Conservation (phyloP, 1,284 basidiomycete genomes). For the Cutaneotrichosporon sp. region DNA sequence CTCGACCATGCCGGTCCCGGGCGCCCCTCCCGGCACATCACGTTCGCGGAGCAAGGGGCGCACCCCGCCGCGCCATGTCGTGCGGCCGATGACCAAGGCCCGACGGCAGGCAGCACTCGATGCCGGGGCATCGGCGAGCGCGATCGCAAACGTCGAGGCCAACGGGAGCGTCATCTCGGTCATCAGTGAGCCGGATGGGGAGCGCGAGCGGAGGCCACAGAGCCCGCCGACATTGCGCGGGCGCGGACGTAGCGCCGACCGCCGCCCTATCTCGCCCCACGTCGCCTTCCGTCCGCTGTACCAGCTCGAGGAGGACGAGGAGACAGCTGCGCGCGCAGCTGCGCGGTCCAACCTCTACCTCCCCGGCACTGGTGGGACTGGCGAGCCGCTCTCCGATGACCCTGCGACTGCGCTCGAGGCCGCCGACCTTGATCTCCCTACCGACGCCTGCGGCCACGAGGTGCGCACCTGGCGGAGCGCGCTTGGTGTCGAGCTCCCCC, state of each 20-base stretch:
- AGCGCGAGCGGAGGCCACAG: neutral
- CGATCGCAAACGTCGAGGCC: conserved; percentile 13
- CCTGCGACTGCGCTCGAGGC: conserved; percentile 51
- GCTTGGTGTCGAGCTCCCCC: conserved; percentile 38
- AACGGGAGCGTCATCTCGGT: conserved; percentile 13
- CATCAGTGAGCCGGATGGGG: conserved; percentile 9
- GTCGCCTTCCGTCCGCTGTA: conserved; percentile 14
- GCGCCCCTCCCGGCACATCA: conserved; percentile 28
- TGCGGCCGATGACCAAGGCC: conserved; percentile 22
- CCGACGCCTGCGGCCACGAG: conserved; percentile 25
- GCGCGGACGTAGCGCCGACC: conserved; percentile 18
- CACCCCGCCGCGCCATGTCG: conserved; percentile 37
- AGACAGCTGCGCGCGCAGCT: conserved; percentile 1
- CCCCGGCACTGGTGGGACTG: conserved; percentile 4
- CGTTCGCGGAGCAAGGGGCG: conserved; percentile 38
- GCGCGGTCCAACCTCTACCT: conserved; percentile 9
- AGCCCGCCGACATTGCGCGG: neutral
- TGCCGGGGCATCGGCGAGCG: conserved; percentile 17
- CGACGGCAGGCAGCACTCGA: conserved; percentile 19
- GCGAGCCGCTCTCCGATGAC: conserved; percentile 30
- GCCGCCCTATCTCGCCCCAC: conserved; percentile 21
- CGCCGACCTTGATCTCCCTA: conserved; percentile 48
- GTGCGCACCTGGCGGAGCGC: conserved; percentile 17
- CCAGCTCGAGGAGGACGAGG: conserved; percentile 15
- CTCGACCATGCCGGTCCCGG: neutral